These are phyloP conservation scores for Dactylonectria estremocensis DNA, from an alignment of 2,329 filamentous ascomycete species.

Conservation along the genomic window DNA sequence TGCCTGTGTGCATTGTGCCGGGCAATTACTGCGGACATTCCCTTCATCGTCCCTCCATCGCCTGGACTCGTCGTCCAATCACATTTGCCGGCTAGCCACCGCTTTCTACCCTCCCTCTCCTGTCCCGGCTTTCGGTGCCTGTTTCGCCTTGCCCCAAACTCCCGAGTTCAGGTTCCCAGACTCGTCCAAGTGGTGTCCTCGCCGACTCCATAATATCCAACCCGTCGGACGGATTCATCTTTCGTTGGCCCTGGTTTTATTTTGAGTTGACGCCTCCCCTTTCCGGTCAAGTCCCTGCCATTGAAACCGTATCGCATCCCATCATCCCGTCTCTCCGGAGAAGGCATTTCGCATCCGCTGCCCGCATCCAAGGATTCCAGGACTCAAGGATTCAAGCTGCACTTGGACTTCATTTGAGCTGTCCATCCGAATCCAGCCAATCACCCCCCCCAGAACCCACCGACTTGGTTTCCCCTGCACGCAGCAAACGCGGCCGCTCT, in stretches of 20 bases:
- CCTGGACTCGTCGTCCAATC: constrained; percentile 16
- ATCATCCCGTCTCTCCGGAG: neutral
- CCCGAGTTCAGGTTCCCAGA: constrained; percentile 1
- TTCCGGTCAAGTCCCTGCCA: neutral
- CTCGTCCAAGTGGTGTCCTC: neutral
- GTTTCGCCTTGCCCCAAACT: neutral
- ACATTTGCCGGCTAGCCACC: constrained; percentile 28
- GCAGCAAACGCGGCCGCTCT: constrained; percentile 29
- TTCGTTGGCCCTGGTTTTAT: constrained; percentile 1
- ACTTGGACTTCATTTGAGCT: constrained; percentile 14
- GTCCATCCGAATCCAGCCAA: constrained; percentile 14
- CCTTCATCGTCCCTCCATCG: neutral
- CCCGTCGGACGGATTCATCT: constrained; percentile 1
- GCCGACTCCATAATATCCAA: neutral
- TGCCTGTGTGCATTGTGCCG: neutral
- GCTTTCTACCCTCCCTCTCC: constrained; percentile 13
- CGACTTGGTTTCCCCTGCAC: constrained; percentile 19
- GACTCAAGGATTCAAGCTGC: constrained; percentile 10
- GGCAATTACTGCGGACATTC: constrained; percentile 8
- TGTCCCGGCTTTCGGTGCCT: constrained; percentile 4
- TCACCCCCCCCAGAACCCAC: constrained; percentile 25
- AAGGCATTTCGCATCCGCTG: constrained; percentile 8
- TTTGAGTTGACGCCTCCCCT: constrained; percentile 15
- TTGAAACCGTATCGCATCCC: constrained; percentile 15
- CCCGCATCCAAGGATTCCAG: constrained; percentile 16